A percentile compares a stretch with the other conserved stretches of the same genome.
phyloP scores from a whole-genome alignment of 768 basidiomycete species.

The Scleroderma bovista region DNA sequence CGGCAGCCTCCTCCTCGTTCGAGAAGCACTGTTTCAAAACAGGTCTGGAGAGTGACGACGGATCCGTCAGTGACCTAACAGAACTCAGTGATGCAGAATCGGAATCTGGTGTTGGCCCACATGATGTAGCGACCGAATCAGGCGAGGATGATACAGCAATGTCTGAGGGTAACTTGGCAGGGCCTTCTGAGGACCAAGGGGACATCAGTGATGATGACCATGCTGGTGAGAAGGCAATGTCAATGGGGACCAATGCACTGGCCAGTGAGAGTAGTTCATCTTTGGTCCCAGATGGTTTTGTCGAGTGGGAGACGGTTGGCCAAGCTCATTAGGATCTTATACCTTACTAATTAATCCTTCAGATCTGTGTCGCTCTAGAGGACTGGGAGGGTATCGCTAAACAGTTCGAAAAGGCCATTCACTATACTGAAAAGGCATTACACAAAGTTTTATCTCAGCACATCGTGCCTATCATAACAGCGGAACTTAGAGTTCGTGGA shows the following conservation, averaged over 20 bases:
- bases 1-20: conserved; percentile 5
- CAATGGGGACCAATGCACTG: conserved; percentile 10
- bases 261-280: conserved; percentile 5
- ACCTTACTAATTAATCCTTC: conserved; percentile 1
- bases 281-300: conserved; percentile 45
- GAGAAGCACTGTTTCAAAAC: conserved; percentile 32
- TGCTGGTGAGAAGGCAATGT: conserved; percentile 23
- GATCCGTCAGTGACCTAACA: conserved; percentile 68
- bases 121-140: conserved; percentile 10
- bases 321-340: not conserved
- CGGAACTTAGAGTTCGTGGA: conserved; percentile 54
- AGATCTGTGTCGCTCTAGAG: conserved; percentile 78
- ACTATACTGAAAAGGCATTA: conserved; percentile 77
- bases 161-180: too few relatives aligned
- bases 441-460: conserved; percentile 59
- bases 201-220: too few relatives aligned
- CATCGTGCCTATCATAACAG: conserved; percentile 67
- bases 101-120: conserved; percentile 3
- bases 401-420: conserved; percentile 67
- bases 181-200: too few relatives aligned
- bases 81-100: conserved; percentile 54
- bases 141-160: conserved; percentile 1
- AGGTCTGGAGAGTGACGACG: conserved; percentile 57
- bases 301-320: conserved; percentile 91
- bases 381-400: conserved; percentile 84